These are phyloP conservation scores for Blastobotrys peoriensis DNA, from an alignment of 805 yeast genomes.

Conservation along the genomic window DNA sequence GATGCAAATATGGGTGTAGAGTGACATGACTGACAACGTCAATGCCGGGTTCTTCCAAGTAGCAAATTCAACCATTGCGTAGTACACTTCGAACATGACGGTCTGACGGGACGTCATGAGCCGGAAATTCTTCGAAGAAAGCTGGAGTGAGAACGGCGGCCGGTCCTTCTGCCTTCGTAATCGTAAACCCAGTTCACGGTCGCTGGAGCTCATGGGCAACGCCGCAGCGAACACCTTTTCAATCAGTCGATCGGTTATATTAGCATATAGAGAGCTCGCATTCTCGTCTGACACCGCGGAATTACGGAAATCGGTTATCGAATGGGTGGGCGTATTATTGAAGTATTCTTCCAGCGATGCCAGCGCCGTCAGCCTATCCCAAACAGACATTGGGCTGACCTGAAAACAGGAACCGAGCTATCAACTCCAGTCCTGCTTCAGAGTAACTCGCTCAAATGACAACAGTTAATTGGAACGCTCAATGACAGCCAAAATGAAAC, in stretches of 20 bases:
- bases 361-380: not conserved
- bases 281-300: constrained; percentile 1
- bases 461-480: too few relatives aligned
- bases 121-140: constrained; percentile 47
- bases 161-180: constrained; percentile 49
- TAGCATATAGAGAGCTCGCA: constrained; percentile 1
- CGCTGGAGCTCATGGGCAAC: constrained; percentile 53
- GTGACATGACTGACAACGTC: constrained; percentile 51
- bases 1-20: constrained; percentile 48
- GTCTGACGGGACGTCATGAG: constrained; percentile 19
- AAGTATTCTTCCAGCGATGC: not conserved
- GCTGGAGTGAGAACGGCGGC: constrained; percentile 63
- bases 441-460: too few relatives aligned
- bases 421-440: too few relatives aligned
- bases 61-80: constrained; percentile 47
- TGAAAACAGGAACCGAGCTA: too few relatives aligned
- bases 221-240: constrained; percentile 70
- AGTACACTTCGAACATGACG: constrained; percentile 47
- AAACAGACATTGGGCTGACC: too few relatives aligned
- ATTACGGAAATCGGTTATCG: not conserved
- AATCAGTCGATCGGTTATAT: constrained; percentile 55
- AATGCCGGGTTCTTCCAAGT: constrained; percentile 60
- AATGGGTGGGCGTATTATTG: not conserved
- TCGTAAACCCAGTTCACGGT: constrained; percentile 21
- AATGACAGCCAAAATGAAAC: too few relatives aligned